A percentile compares a stretch with the other conserved stretches of the same genome.
These are phyloP conservation scores for Fonsecaea pugnacius DNA, from an alignment of 2,329 filamentous ascomycete genomes.

Conservation along the genomic window DNA sequence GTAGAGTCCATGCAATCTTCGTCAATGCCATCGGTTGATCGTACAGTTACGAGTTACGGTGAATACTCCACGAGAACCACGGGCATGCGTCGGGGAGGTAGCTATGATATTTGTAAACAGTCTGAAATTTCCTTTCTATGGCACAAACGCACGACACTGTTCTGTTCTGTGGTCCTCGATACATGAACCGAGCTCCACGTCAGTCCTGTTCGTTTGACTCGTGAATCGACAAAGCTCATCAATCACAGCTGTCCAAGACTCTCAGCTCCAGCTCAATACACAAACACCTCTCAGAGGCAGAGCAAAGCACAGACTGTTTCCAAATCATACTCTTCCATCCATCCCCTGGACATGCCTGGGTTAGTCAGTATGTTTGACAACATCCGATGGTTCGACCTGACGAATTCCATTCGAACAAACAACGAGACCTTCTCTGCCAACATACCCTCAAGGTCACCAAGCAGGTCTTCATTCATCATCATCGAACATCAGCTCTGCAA, in stretches of 20 bases:
- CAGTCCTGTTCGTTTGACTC: background rate
- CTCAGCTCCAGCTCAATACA: background rate
- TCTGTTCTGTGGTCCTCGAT: background rate
- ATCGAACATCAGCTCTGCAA: background rate
- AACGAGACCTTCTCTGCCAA: no score
- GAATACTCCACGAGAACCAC: no score
- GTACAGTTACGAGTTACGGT: no score
- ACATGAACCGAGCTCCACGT: background rate
- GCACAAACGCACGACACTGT: background rate
- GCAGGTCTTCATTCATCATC: background rate
- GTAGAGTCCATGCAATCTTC: no score
- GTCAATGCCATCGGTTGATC: no score
- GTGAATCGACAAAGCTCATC: background rate
- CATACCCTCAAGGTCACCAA: no score
- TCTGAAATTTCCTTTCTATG: background rate
- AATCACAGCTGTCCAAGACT: background rate
- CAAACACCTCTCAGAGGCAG: background rate
- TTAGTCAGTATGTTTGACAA: background rate
- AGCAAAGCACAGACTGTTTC: background rate
- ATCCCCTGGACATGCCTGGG: background rate
- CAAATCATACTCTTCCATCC: background rate
- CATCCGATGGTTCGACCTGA: background rate
- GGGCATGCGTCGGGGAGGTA: no score
- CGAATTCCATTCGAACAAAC: background rate
- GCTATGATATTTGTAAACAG: no score